These are phyloP conservation scores for Musa acuminata DNA, from an alignment of 176 grass and related monocot genomes.

Conservation along the genomic window DNA sequence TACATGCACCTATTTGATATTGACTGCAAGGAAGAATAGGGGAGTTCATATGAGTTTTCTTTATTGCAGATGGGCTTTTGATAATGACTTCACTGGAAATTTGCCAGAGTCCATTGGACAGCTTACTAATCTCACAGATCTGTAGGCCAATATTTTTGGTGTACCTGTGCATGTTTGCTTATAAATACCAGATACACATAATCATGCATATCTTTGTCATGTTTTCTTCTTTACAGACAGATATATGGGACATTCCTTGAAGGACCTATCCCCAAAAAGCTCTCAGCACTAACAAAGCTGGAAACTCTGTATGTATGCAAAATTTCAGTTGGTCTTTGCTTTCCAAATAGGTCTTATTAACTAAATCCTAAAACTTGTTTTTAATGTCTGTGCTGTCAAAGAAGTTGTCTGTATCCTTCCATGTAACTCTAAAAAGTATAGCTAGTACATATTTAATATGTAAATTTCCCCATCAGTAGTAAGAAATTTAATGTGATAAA, in stretches of 20 bases:
- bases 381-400: no score
- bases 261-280: constrained; percentile 38
- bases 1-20: neutral
- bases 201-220: no score
- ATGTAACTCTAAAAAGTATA: no score
- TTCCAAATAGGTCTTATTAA: no score
- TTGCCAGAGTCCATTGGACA: constrained; percentile 37
- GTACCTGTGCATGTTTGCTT: neutral
- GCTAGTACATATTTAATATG: no score
- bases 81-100: constrained; percentile 35
- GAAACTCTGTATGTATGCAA: constrained; percentile 39
- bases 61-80: constrained; percentile 47
- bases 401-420: no score
- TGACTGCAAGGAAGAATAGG: constrained; percentile 9
- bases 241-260: constrained; percentile 41
- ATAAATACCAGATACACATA: neutral
- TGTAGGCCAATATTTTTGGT: constrained; percentile 26
- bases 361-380: no score
- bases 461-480: no score
- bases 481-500: no score
- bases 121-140: constrained; percentile 33
- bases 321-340: neutral
- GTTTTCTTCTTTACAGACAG: constrained; percentile 28
- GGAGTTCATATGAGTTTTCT: neutral
- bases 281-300: constrained; percentile 36